Conservation (phyloP, 164 flowering plant species). For the Warburgia ugandensis region DNA sequence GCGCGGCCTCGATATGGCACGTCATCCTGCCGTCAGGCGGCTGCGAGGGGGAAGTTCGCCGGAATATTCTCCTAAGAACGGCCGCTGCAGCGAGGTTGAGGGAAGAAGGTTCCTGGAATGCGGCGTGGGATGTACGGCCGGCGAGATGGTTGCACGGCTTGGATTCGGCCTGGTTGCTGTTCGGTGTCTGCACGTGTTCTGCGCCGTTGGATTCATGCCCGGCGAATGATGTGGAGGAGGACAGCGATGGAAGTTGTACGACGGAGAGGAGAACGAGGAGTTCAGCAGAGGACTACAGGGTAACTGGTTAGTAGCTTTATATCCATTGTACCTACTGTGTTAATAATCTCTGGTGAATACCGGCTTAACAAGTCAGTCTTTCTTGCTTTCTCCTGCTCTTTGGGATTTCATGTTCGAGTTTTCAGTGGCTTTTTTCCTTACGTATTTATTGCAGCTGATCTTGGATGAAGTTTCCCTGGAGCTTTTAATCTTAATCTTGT, state of each 20-base stretch:
- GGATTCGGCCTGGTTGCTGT: slow-evolving; percentile 76
- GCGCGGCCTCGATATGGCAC: slow-evolving; percentile 59
- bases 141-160: slow-evolving; percentile 88
- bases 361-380: neutral
- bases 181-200: slow-evolving; percentile 64
- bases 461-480: too few relatives aligned
- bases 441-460: too few relatives aligned
- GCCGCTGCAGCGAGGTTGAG: slow-evolving; percentile 23
- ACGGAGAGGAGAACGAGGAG: slow-evolving; percentile 1
- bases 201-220: slow-evolving; percentile 18
- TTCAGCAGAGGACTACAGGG: slow-evolving; percentile 33
- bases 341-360: too few relatives aligned
- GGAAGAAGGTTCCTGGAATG: slow-evolving; percentile 92
- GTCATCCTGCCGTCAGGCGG: slow-evolving; percentile 43
- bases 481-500: too few relatives aligned
- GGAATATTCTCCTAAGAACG: neutral
- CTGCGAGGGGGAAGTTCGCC: slow-evolving; percentile 6
- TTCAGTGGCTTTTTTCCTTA: too few relatives aligned
- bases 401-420: neutral
- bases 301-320: slow-evolving; percentile 35
- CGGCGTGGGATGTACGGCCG: slow-evolving; percentile 72
- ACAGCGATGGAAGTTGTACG: neutral
- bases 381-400: neutral
- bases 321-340: too few relatives aligned
- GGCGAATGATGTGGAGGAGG: slow-evolving; percentile 2